phyloP scores from a whole-genome alignment of 441 rosid species.

The Gossypium schwendimanii region DNA sequence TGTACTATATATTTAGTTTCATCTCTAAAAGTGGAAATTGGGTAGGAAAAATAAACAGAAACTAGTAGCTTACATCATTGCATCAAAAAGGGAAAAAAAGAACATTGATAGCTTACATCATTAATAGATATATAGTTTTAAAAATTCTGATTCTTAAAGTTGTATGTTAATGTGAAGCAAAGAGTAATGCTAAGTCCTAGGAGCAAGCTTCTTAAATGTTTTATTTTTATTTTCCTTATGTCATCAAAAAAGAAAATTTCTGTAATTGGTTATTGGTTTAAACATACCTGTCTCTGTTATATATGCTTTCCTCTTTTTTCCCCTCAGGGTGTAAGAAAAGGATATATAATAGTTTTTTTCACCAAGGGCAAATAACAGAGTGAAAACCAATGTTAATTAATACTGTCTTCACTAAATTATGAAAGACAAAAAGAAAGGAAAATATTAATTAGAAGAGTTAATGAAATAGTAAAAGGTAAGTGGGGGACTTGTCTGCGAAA shows the following conservation, averaged over 20 bases:
- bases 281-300: not conserved
- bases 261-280: not conserved
- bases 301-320: not conserved
- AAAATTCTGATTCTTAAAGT: not conserved
- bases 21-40: not conserved
- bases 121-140: no score
- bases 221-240: not conserved
- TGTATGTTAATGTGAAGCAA: not conserved
- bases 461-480: not conserved
- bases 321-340: not conserved
- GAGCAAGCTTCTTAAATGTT: not conserved
- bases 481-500: not conserved
- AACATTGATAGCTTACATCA: not conserved
- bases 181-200: not conserved
- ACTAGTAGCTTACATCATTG: not conserved
- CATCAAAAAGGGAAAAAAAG: not conserved
- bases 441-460: not conserved
- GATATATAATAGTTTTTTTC: not conserved
- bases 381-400: not conserved
- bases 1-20: not conserved
- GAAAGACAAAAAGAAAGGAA: not conserved
- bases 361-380: not conserved
- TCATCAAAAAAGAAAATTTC: not conserved
- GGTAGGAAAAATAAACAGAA: not conserved
- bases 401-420: not conserved